Conservation (phyloP, 495 filamentous ascomycete species). For the Aspergillus heteromorphus region DNA sequence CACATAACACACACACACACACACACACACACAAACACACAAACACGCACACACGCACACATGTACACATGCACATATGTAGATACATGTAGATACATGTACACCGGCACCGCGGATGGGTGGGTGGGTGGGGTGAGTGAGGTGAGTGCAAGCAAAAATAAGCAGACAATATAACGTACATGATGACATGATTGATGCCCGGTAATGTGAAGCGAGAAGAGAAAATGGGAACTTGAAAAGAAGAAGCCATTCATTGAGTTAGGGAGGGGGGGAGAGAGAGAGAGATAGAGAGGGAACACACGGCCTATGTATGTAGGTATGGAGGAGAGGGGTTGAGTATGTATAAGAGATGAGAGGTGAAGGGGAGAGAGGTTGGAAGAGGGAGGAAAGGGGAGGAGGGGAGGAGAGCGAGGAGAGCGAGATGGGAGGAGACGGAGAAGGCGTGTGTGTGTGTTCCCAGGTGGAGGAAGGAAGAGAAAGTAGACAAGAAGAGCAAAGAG, state of each 20-base stretch:
- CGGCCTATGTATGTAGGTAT: slow-evolving; percentile 1
- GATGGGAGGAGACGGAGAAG: slow-evolving; percentile 4
- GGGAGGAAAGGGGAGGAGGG: background rate
- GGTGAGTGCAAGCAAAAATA: slow-evolving; percentile 22
- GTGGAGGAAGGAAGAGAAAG: slow-evolving; percentile 2
- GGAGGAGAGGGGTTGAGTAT: background rate
- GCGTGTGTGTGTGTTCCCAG: slow-evolving; percentile 10
- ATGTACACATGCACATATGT: too few relatives aligned
- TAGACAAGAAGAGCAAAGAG: background rate
- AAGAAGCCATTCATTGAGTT: background rate
- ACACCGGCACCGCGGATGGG: too few relatives aligned
- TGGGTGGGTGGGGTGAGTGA: slow-evolving; percentile 1
- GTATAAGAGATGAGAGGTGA: background rate
- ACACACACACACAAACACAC: too few relatives aligned
- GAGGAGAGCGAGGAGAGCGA: slow-evolving; percentile 11
- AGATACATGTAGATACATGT: too few relatives aligned
- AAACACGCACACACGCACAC: too few relatives aligned
- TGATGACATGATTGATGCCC: slow-evolving; percentile 4
- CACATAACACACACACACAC: too few relatives aligned
- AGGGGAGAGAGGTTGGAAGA: background rate
- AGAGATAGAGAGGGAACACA: background rate
- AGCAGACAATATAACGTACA: slow-evolving; percentile 7
- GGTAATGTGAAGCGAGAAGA: slow-evolving; percentile 4
- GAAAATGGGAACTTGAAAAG: background rate
- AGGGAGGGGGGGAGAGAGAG: background rate